Evolutionary conservation across 2,329 filamentous ascomycete genomes (phyloP), one percentile per base, ranked within the genome.

Genomic region (Zymoseptoria crescenta): DNA sequence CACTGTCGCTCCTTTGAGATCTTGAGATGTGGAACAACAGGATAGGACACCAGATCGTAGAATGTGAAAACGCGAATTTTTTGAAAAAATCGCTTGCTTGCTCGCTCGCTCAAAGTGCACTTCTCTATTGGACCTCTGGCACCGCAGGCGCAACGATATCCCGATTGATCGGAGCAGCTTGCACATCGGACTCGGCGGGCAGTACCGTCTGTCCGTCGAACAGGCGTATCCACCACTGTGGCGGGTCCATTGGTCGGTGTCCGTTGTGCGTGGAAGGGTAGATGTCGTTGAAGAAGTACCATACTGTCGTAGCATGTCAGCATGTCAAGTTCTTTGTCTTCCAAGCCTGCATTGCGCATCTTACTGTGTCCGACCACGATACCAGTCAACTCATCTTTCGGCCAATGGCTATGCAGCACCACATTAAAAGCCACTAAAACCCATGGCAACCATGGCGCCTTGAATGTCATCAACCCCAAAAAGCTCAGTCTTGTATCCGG

Each of bases 221-320:
- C 19, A 97, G 70, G 49, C 91, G 83, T 59, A 89, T 83, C 93
- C 93, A 99, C 87, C 90, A 96, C 60, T 79, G 77, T 0, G 94
- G 94, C 45, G 94, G 93, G 68, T 96, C 93, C 53, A 99, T 80
- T 0, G 94, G 94, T 58, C 89, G 83, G 55, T 88, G 87, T 19
- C 91, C 91, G 63, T 88, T 86, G 75, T 96, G 89, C 50, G 96
- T 82, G 2, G 91, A 89, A 3, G 94, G 94, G 74, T 96, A 99
- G 16, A 99, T 92, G 73, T 99, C 94, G 60, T 87, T 89, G 75
- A 97, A 96, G 77, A 96, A 99, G 75, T 97, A 99, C 88, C 92
- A 97, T 49, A 97, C 82, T 83, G 55, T 45, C 35, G n/a, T 5
- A 54, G 52, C 8, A 24, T 49, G 56, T 67, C 53, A 63, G 57